phyloP scores from a whole-genome alignment of 371 early-diverging fungal genomes.

The Apophysomyces elegans region DNA sequence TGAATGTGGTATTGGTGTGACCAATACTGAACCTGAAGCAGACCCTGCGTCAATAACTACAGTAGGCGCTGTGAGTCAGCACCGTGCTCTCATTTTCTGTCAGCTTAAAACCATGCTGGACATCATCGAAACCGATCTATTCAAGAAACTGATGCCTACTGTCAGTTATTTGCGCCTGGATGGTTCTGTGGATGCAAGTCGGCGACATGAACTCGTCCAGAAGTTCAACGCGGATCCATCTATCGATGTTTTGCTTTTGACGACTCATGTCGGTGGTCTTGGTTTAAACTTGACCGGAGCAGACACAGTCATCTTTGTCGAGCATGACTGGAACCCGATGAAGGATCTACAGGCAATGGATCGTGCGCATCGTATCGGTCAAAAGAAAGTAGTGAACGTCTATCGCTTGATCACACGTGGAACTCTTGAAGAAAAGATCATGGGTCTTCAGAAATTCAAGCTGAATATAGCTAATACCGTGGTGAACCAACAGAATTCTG shows the following conservation, averaged over 20 bases:
- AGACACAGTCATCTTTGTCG: conserved; percentile 99
- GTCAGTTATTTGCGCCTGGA: conserved; percentile 97
- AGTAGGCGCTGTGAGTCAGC: conserved; percentile 76
- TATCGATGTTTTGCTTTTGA: conserved; percentile 95
- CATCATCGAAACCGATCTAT: conserved; percentile 91
- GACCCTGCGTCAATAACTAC: conserved; percentile 50
- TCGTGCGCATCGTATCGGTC: conserved; percentile 96
- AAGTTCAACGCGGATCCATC: conserved; percentile 96
- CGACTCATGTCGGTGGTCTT: conserved; percentile 98
- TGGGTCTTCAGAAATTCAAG: conserved; percentile 99
- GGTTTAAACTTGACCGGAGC: conserved; percentile 99
- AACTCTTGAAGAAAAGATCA: conserved; percentile 96
- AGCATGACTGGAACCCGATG: conserved; percentile 99
- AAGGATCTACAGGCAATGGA: conserved; percentile 98
- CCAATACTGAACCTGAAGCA: conserved; percentile 52
- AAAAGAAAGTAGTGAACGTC: conserved; percentile 97
- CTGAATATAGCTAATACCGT: conserved; percentile 97
- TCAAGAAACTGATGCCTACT: conserved; percentile 80
- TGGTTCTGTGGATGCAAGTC: conserved; percentile 86
- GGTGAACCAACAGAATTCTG: conserved; percentile 97
- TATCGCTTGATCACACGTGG: conserved; percentile 90
- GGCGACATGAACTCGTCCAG: conserved; percentile 90
- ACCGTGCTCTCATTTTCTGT: conserved; percentile 97
- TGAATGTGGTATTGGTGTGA: conserved; percentile 93
- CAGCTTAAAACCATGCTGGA: conserved; percentile 98